Evolutionary conservation across 768 basidiomycete species (phyloP).

Genomic region (Mycena galopus): DNA sequence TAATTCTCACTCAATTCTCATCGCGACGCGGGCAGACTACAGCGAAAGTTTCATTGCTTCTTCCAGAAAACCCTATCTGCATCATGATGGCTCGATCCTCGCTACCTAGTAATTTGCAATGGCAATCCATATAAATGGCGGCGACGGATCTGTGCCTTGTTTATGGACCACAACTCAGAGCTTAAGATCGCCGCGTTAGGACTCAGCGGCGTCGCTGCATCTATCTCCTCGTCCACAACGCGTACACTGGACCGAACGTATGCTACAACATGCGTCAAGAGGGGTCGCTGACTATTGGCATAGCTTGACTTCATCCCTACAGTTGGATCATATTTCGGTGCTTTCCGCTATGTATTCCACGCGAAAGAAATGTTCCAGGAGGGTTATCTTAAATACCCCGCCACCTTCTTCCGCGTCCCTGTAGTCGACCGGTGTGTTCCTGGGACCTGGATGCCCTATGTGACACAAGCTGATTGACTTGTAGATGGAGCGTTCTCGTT

Average conservation of each 20-base stretch:
- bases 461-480: conserved; percentile 39
- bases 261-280: neutral
- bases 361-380: conserved; percentile 41
- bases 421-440: conserved; percentile 22
- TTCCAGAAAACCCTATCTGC: neutral
- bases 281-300: neutral
- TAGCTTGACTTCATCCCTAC: conserved; percentile 39
- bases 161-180: conserved; percentile 11
- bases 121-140: neutral
- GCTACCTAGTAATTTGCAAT: conserved; percentile 1
- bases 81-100: conserved; percentile 4
- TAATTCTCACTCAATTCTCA: too few relatives aligned
- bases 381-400: conserved; percentile 41
- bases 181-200: conserved; percentile 2
- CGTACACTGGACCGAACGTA: conserved; percentile 28
- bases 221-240: conserved; percentile 26
- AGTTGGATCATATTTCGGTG: conserved; percentile 44
- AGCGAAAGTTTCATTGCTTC: too few relatives aligned
- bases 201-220: conserved; percentile 4
- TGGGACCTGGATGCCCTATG: neutral
- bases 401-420: conserved; percentile 30
- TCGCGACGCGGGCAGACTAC: too few relatives aligned
- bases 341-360: conserved; percentile 40
- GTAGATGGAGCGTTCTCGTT: conserved; percentile 49
- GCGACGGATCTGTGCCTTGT: conserved; percentile 7